Evolutionary conservation across 192 early-diverging fungal species (phyloP), one percentile per base, ranked within the genome.

Genomic region (Coemansia sp.): DNA sequence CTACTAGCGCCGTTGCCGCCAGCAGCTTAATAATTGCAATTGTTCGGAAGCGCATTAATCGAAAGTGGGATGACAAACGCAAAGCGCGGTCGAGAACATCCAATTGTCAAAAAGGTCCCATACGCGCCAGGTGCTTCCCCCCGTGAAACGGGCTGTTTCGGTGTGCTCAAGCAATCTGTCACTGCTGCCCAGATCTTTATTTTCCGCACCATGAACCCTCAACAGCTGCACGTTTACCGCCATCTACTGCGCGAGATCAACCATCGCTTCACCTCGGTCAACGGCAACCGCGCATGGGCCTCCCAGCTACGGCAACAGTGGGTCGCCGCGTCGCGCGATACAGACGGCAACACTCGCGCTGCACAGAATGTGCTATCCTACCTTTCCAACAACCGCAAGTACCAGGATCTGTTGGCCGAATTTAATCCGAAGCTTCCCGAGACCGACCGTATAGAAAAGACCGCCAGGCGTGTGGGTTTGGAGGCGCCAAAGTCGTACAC

Each of bases 221-320:
- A n/a, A n/a, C n/a, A n/a, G n/a, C n/a, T n/a, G n/a, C 68, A 39
- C 53, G 32, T 50, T 1, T 73, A 73, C 17, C 70, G 70, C 41
- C 70, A 62, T 3, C 70, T 73, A 9, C 25, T 73, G 54, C 70
- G 70, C 50, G 70, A 73, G 48, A 32, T 73, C 53, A 65, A 66
- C 28, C 62, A 59, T 39, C 70, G 66, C 51, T 66, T 66, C 35
- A 58, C 59, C 0, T 8, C 23, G 1, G 54, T 54, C n/a, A 62
- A 45, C 19, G 52, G 55, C 9, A 58, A 35, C 46, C 64, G 55
- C 38, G 40, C 48, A 23, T 73, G 70, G 70, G 55, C 70, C 8
- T 26, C 45, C 22, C 70, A 73, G 44, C 58, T 73, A 28, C 70
- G 70, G 4, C 45, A 38, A 7, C 46, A 66, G 21, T 73, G 70